These are phyloP conservation scores for Pilatotrama ljubarskyi DNA, from an alignment of 768 basidiomycete species.

Conservation along the genomic window DNA sequence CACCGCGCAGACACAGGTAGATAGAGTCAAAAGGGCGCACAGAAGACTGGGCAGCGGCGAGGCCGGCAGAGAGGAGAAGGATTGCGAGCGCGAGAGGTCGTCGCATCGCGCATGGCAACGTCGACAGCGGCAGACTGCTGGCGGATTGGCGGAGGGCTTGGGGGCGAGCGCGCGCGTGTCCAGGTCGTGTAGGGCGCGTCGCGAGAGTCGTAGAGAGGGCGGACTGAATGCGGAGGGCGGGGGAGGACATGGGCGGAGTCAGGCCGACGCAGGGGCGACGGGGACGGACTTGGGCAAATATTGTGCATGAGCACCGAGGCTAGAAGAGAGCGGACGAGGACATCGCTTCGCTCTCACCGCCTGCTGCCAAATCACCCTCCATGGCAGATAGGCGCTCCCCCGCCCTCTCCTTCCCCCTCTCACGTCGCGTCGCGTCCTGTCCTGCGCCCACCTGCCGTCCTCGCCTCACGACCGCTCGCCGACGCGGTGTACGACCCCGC, in stretches of 20 bases:
- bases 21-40: neutral
- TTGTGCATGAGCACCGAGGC: too few relatives aligned
- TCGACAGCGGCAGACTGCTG: neutral
- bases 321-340: too few relatives aligned
- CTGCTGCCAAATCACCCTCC: neutral
- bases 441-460: too few relatives aligned
- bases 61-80: neutral
- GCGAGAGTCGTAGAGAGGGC: too few relatives aligned
- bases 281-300: too few relatives aligned
- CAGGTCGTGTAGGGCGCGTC: neutral
- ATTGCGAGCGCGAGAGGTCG: neutral
- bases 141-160: neutral
- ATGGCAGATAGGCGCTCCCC: neutral
- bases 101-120: slow-evolving; percentile 3
- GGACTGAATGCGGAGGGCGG: too few relatives aligned
- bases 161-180: neutral
- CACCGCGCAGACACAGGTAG: neutral
- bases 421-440: too few relatives aligned
- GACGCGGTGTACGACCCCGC: too few relatives aligned
- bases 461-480: too few relatives aligned
- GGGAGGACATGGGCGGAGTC: too few relatives aligned
- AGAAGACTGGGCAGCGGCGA: neutral
- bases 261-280: too few relatives aligned
- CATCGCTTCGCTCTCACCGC: neutral
- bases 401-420: neutral